phyloP scores from a whole-genome alignment of 1,284 basidiomycete genomes.

The Ganoderma meredithae region DNA sequence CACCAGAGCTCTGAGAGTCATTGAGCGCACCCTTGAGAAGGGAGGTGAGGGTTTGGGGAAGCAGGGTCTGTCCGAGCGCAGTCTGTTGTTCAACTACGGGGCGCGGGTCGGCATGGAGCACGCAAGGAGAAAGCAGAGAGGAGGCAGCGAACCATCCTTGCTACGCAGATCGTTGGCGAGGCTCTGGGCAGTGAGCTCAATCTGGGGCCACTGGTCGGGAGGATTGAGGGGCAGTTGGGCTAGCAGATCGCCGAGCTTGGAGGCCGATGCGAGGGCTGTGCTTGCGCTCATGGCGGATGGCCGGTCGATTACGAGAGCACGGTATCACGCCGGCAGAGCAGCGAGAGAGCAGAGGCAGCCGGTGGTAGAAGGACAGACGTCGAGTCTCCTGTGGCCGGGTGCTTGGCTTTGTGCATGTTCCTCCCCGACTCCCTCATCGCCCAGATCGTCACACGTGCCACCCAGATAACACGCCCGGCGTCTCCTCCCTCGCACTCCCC shows the following conservation, averaged over 20 bases:
- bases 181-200: slow-evolving; percentile 58
- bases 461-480: slow-evolving; percentile 22
- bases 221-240: slow-evolving; percentile 43
- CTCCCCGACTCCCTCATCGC: slow-evolving; percentile 15
- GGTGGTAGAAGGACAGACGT: slow-evolving; percentile 16
- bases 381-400: slow-evolving; percentile 13
- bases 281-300: slow-evolving; percentile 37
- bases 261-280: slow-evolving; percentile 38
- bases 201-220: slow-evolving; percentile 56
- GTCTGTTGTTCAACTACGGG: slow-evolving; percentile 72
- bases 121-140: slow-evolving; percentile 27
- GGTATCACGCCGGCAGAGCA: slow-evolving; percentile 12
- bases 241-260: slow-evolving; percentile 43
- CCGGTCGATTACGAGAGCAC: slow-evolving; percentile 8
- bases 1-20: slow-evolving; percentile 53
- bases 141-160: slow-evolving; percentile 48
- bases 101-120: slow-evolving; percentile 24
- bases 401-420: slow-evolving; percentile 1
- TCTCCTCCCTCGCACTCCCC: slow-evolving; percentile 4
- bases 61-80: slow-evolving; percentile 64
- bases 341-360: slow-evolving; percentile 11
- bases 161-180: slow-evolving; percentile 69
- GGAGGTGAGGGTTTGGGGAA: slow-evolving; percentile 69
- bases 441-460: slow-evolving; percentile 25
- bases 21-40: slow-evolving; percentile 63